phyloP scores from a whole-genome alignment of 2,329 filamentous ascomycete genomes.

The Aspergillus sp. region DNA sequence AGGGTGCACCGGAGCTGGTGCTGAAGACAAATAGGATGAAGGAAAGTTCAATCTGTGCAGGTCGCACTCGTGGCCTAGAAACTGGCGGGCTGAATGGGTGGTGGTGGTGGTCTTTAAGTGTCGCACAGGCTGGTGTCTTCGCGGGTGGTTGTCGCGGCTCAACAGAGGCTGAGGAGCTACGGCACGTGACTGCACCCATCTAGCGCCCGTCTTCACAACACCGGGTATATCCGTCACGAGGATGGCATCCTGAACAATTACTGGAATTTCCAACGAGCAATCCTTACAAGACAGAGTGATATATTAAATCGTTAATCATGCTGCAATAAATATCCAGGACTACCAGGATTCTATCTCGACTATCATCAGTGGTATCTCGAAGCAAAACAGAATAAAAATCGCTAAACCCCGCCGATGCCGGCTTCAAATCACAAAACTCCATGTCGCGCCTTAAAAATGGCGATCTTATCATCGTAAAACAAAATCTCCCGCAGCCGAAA shows the following conservation, averaged over 20 bases:
- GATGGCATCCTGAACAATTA: no score
- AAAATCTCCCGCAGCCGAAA: conserved; percentile 74
- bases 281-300: no score
- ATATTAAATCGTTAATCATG: no score
- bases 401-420: conserved; percentile 6
- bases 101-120: background rate
- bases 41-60: background rate
- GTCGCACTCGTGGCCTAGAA: background rate
- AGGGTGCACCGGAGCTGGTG: background rate
- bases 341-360: background rate
- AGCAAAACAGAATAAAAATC: conserved; percentile 3
- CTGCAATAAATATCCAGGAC: background rate
- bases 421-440: conserved; percentile 42
- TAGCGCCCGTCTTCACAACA: background rate
- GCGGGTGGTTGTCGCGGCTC: conserved; percentile 9
- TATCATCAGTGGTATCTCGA: conserved; percentile 17
- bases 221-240: background rate
- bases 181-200: background rate
- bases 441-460: conserved; percentile 75
- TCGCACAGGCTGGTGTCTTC: background rate
- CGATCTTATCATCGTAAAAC: conserved; percentile 81
- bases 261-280: no score
- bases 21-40: background rate
- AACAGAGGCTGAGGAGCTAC: conserved; percentile 13
- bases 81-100: background rate